These are phyloP conservation scores for Yamadazyma trypodendri DNA, from an alignment of 1,139 yeast species.

Conservation along the genomic window DNA sequence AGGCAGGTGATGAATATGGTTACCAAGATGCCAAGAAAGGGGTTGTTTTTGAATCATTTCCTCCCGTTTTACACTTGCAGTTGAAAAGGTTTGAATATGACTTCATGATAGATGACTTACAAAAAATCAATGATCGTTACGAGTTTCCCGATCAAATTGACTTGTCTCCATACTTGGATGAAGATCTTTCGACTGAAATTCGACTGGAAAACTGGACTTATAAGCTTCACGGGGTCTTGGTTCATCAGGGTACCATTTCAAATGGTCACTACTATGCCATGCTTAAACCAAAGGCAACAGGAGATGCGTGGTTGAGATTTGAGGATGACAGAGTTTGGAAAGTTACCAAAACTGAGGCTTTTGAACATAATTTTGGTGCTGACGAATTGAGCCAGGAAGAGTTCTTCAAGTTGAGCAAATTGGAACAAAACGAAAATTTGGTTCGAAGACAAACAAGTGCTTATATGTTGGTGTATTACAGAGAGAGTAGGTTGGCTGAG, in stretches of 20 bases:
- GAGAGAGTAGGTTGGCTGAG: constrained; percentile 57
- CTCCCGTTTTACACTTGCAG: constrained; percentile 91
- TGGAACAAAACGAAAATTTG: constrained; percentile 62
- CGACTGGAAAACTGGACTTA: constrained; percentile 68
- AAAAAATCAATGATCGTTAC: constrained; percentile 88
- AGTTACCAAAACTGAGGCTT: constrained; percentile 80
- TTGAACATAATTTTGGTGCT: constrained; percentile 91
- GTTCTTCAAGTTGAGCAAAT: constrained; percentile 50
- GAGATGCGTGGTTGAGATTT: constrained; percentile 81
- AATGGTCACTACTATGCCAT: constrained; percentile 96
- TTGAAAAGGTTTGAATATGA: constrained; percentile 93
- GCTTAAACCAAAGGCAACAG: constrained; percentile 69
- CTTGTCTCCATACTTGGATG: constrained; percentile 74
- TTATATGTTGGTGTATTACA: constrained; percentile 91
- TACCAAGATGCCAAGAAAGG: constrained; percentile 97
- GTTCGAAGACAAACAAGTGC: constrained; percentile 87
- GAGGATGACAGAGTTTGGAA: constrained; percentile 94
- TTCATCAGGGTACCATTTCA: constrained; percentile 92
- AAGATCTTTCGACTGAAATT: constrained; percentile 43
- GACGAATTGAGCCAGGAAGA: constrained; percentile 51
- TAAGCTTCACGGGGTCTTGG: constrained; percentile 87
- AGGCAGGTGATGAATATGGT: constrained; percentile 82
- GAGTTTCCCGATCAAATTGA: constrained; percentile 88
- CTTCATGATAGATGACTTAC: constrained; percentile 83
- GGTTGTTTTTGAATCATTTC: constrained; percentile 85